Conservation (phyloP, 2,329 filamentous ascomycete genomes). For the Sclerotinia minor region DNA sequence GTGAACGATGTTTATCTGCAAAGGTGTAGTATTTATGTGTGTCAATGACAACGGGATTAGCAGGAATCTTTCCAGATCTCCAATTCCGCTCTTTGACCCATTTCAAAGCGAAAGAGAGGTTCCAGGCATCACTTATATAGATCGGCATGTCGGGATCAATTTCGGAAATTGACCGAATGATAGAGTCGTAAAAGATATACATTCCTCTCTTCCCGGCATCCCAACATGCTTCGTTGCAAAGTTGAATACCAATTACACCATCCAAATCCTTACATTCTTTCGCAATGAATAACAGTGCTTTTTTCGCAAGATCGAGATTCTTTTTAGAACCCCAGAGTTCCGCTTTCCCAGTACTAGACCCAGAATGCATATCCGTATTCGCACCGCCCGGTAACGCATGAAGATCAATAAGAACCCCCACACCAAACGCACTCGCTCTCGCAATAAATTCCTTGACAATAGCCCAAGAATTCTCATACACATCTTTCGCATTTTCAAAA, state of each 20-base stretch:
- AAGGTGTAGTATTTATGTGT: conserved; percentile 62
- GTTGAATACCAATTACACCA: conserved; percentile 56
- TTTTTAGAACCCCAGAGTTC: conserved; percentile 51
- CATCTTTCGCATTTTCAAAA: conserved; percentile 48
- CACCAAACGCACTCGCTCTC: conserved; percentile 49
- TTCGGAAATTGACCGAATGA: conserved; percentile 48
- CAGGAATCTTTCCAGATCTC: conserved; percentile 28
- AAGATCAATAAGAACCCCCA: conserved; percentile 56
- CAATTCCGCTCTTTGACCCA: conserved; percentile 46
- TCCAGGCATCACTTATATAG: conserved; percentile 60
- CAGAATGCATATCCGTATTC: conserved; percentile 56
- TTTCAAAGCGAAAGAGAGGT: conserved; percentile 48
- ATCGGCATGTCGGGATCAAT: conserved; percentile 54
- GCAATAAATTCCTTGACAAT: conserved; percentile 50
- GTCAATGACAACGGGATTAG: conserved; percentile 55
- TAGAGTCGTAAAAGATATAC: conserved; percentile 58
- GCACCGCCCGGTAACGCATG: conserved; percentile 60
- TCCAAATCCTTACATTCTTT: conserved; percentile 44
- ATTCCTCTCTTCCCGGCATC: conserved; percentile 48
- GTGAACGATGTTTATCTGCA: conserved; percentile 52
- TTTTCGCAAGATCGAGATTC: conserved; percentile 49
- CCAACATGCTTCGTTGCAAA: conserved; percentile 57
- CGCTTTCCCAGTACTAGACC: conserved; percentile 52
- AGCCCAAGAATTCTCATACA: conserved; percentile 56
- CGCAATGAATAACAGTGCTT: conserved; percentile 52